Base-by-base conservation (phyloP, 345 rosid genomes). In the Rhodamnia argentea region DNA sequence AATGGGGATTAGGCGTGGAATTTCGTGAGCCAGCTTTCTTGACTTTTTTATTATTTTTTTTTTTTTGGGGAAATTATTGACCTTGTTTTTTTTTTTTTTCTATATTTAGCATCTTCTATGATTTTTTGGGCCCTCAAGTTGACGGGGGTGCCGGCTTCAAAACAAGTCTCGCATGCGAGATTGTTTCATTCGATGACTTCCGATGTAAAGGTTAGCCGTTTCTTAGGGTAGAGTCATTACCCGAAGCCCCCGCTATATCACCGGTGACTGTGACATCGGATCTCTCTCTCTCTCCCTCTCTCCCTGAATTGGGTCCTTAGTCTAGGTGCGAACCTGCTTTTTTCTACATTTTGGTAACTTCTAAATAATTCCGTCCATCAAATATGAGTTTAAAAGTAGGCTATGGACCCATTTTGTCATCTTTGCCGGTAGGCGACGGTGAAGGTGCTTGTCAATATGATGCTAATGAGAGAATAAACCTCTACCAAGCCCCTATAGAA, bases 121-220 rank as follows among this genome's bases (percentile, higher is more conserved):
- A 11, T 2, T 32, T 64, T 20, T 8, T 16, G 7, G 24, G 24
- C 47, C 44, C 78, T 32, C 37, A 32, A 16, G 8, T 5, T 4
- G 13, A 70, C 4, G 78, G 26, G 78, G 1, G 23, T 47, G 9
- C 26, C 7, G 2, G 7, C 78, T 40, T 47, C 23, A 12, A 4
- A 9, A 70, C 78, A 11, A 5, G 78, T 5, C 47, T 29, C 12
- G 42, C 13, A 3, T 16, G 75, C 6, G 44, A 16, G 44, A 18
- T 23, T 20, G 4, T 37, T 40, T 23, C 24, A 32, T 29, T 37
- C 3, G 40, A 3, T 37, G 40, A 32, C 78, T 18, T 70, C 5
- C 44, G 0, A 4, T 16, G 47, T 9, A 18, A 44, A 32, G 26
- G 5, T 70, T 47, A 0, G 4, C 47, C 7, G 13, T 6, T 44